A percentile compares a stretch with the other conserved stretches of the same genome.
Conservation (phyloP, 768 basidiomycete genomes). For the Plicaturopsis crispa region DNA sequence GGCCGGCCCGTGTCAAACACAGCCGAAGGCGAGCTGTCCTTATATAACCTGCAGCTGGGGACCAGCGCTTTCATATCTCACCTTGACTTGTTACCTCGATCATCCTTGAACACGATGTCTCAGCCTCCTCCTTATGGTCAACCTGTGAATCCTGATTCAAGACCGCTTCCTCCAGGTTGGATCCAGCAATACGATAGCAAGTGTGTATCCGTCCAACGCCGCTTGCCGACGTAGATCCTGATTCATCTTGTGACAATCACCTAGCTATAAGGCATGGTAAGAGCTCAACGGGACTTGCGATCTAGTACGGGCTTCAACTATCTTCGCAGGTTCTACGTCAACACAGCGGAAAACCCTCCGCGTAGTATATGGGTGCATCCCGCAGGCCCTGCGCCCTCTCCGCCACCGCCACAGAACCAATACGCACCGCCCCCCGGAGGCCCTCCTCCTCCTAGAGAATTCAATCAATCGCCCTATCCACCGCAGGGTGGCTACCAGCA, state of each 20-base stretch:
- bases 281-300: conserved; percentile 8
- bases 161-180: conserved; percentile 64
- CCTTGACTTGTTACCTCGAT: too few relatives aligned
- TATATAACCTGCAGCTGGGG: too few relatives aligned
- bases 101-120: conserved; percentile 40
- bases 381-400: conserved; percentile 36
- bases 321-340: conserved; percentile 65
- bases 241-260: conserved; percentile 11
- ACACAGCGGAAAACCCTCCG: conserved; percentile 54
- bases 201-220: conserved; percentile 38
- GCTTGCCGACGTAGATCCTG: conserved; percentile 15
- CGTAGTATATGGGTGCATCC: conserved; percentile 68
- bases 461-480: conserved; percentile 23
- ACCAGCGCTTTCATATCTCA: too few relatives aligned
- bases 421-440: conserved; percentile 27
- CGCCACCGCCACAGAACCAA: conserved; percentile 25
- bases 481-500: conserved; percentile 16
- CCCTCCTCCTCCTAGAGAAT: conserved; percentile 36
- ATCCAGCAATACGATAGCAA: conserved; percentile 57
- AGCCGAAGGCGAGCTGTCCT: too few relatives aligned
- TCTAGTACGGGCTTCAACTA: not conserved
- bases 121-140: conserved; percentile 30
- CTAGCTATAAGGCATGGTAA: conserved; percentile 62
- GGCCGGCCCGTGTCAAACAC: too few relatives aligned
- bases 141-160: conserved; percentile 43